Conservation (phyloP, 148 eudicot genomes). For the Mesembryanthemum crystallinum region DNA sequence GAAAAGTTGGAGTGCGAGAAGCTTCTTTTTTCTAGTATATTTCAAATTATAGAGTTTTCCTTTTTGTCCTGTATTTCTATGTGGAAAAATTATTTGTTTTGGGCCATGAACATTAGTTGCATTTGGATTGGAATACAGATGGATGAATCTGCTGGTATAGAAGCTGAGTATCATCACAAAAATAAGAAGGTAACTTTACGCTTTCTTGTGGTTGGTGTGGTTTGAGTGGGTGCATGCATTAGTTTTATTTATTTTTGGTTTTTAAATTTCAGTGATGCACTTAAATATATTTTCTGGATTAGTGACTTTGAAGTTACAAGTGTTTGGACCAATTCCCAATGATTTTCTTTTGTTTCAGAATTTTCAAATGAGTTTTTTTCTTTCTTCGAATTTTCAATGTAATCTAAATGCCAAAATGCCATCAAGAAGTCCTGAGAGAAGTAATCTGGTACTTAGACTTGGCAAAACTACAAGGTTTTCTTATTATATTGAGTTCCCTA, state of each 20-base stretch:
- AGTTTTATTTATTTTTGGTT: too few species aligned
- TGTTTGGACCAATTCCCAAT: neutral
- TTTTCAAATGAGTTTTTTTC: too few species aligned
- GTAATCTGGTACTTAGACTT: neutral
- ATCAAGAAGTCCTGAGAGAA: neutral
- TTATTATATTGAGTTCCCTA: neutral
- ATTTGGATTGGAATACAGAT: conserved; percentile 49
- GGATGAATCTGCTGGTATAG: conserved; percentile 92
- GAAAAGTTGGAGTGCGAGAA: neutral
- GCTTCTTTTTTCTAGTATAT: neutral
- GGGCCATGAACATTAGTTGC: conserved; percentile 4
- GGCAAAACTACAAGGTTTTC: neutral
- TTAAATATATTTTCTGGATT: neutral
- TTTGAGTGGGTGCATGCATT: conserved; percentile 10
- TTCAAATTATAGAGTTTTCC: neutral
- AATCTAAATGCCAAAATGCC: too few species aligned
- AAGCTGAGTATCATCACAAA: conserved; percentile 96
- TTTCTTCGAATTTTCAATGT: neutral
- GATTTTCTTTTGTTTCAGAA: neutral
- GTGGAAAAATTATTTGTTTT: neutral
- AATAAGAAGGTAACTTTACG: conserved; percentile 61
- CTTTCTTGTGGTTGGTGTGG: conserved; percentile 12
- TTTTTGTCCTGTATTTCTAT: neutral
- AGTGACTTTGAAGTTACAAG: neutral
- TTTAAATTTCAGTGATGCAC: neutral